Evolutionary conservation across 1,284 basidiomycete genomes (phyloP).

Genomic region (Papiliotrema fonsecae): DNA sequence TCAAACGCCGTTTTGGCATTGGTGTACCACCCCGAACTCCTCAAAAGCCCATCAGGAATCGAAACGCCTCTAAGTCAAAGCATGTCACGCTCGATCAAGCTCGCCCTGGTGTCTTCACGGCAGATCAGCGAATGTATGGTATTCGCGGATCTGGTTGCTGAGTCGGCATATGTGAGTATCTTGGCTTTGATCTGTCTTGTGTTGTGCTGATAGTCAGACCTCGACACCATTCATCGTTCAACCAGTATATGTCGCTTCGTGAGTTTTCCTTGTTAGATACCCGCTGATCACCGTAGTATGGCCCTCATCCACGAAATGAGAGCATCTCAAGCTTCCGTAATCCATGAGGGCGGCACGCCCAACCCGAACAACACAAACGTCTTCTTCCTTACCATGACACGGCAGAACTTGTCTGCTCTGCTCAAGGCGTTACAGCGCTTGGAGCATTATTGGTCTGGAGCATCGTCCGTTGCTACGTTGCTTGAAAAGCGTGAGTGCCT

Average conservation of each 20-base stretch:
- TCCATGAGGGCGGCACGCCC: neutral
- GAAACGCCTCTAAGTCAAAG: conserved; percentile 47
- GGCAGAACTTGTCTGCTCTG: conserved; percentile 44
- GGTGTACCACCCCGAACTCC: conserved; percentile 50
- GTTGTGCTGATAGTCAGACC: conserved; percentile 10
- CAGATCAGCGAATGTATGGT: conserved; percentile 50
- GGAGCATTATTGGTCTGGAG: conserved; percentile 49
- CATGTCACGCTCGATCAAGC: conserved; percentile 45
- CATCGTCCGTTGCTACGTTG: conserved; percentile 37
- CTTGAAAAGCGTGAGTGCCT: conserved; percentile 40
- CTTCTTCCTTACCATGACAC: conserved; percentile 44
- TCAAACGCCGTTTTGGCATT: conserved; percentile 49
- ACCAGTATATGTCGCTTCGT: conserved; percentile 24
- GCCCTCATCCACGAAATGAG: conserved; percentile 48
- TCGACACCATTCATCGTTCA: conserved; percentile 21
- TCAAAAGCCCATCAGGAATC: conserved; percentile 44
- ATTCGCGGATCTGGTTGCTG: conserved; percentile 41
- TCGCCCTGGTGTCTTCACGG: conserved; percentile 44
- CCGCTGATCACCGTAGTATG: conserved; percentile 31
- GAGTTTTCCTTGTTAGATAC: conserved; percentile 4
- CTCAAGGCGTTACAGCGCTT: conserved; percentile 42
- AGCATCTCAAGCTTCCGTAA: conserved; percentile 18
- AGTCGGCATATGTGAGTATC: conserved; percentile 38
- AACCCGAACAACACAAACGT: conserved; percentile 32
- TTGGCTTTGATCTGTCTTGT: neutral